A percentile compares a stretch with the other conserved stretches of the same genome.
phyloP scores from a whole-genome alignment of 495 filamentous ascomycete species.

The Penicillium turbatum region DNA sequence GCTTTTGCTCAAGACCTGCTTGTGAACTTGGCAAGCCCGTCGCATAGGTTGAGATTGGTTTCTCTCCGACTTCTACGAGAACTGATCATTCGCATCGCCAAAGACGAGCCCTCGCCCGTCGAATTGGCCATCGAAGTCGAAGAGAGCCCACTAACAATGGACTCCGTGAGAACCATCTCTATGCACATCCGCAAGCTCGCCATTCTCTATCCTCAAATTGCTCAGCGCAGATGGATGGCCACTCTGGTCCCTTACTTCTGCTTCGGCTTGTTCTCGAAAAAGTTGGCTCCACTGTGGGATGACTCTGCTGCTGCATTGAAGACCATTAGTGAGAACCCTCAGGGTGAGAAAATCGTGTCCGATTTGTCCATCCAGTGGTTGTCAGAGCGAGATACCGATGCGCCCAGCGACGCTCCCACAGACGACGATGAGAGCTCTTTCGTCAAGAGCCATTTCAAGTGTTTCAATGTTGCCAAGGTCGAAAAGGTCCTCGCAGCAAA shows the following conservation, averaged over 20 bases:
- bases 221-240: conserved; percentile 58
- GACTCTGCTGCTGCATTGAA: conserved; percentile 72
- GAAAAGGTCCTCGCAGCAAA: conserved; percentile 39
- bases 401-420: conserved; percentile 14
- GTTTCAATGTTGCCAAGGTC: conserved; percentile 63
- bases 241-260: conserved; percentile 73
- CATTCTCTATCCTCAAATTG: conserved; percentile 51
- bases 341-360: conserved; percentile 68
- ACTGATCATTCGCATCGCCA: conserved; percentile 30
- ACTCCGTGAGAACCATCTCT: conserved; percentile 67
- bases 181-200: conserved; percentile 82
- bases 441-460: conserved; percentile 63
- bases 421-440: conserved; percentile 30
- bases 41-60: conserved; percentile 62
- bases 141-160: conserved; percentile 66
- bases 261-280: conserved; percentile 85
- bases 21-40: conserved; percentile 65
- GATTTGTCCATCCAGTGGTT: conserved; percentile 79
- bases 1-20: conserved; percentile 59
- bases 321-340: conserved; percentile 63
- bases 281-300: conserved; percentile 78
- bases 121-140: conserved; percentile 63
- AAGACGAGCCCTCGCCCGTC: conserved; percentile 42
- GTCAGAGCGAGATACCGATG: conserved; percentile 47
- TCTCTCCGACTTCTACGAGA: conserved; percentile 63